phyloP scores from a whole-genome alignment of 2,329 filamentous ascomycete species.

The Fusarium sp. region DNA sequence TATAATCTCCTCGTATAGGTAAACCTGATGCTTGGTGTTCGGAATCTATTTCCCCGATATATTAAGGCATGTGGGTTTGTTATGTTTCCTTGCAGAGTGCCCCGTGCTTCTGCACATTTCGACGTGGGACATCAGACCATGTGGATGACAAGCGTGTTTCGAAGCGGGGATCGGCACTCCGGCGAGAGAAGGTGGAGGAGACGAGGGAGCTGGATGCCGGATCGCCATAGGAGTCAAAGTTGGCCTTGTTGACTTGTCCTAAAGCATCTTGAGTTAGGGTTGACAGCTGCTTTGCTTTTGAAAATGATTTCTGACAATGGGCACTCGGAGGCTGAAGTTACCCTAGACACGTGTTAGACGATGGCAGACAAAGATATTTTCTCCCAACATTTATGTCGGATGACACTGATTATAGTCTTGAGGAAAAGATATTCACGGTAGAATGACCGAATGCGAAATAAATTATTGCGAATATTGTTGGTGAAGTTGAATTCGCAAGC shows the following conservation, averaged over 20 bases:
- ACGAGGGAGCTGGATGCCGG: conserved; percentile 21
- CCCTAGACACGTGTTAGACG: background rate
- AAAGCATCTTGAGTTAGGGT: background rate
- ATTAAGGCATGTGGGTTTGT: conserved; percentile 31
- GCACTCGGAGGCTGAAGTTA: background rate
- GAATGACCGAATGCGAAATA: background rate
- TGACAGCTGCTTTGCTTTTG: background rate
- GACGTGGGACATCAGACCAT: conserved; percentile 36
- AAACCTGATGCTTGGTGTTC: conserved; percentile 21
- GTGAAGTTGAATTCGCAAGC: background rate
- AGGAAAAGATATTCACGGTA: background rate
- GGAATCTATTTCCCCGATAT: conserved; percentile 39
- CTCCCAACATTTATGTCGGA: background rate
- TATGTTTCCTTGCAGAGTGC: conserved; percentile 35
- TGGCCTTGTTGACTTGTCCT: conserved; percentile 5
- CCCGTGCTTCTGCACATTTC: conserved; percentile 34
- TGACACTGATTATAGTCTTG: background rate
- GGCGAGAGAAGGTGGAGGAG: conserved; percentile 25
- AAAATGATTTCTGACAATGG: background rate
- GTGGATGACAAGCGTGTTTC: conserved; percentile 38
- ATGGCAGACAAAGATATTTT: background rate
- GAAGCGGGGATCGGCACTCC: conserved; percentile 31
- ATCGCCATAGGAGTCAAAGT: conserved; percentile 27
- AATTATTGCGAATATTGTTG: background rate
- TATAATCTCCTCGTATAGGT: conserved; percentile 18